Base-by-base conservation (phyloP, 257 asterid genomes). In the Cordia subcordata region DNA sequence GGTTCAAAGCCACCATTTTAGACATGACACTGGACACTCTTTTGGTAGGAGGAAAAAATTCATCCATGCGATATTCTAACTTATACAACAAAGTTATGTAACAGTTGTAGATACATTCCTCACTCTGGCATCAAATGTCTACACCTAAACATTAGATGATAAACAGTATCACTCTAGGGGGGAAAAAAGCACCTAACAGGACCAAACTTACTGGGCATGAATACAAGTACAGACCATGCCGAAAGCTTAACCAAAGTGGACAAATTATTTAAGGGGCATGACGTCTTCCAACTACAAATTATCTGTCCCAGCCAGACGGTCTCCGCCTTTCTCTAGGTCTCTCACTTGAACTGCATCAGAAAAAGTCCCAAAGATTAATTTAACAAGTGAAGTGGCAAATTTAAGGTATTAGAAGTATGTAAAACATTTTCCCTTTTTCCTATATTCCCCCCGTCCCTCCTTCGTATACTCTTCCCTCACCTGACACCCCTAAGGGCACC, bases 261-360 rank as follows among this genome's bases (percentile, higher is more conserved):
- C 44, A 40, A 68, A 35, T 42, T 27, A 6, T n/a, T 17, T 52
- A 49, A 17, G 22, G 13, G 20, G 22, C 8, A 49, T 49, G 19
- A n/a, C 3, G 3, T 49, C 19, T 40, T 47, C 27, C 22, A 60
- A 12, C 17, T 15, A 21, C 27, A 47, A 20, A 56, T 69, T 63
- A 92, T 47, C 87, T 85, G 73, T 92, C 99, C 99, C 99, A 88
- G 59, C 96, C 96, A 64, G 96, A 88, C 42, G 93, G 94, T 66
- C 94, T 82, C 74, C 96, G 77, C 67, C 96, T 88, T 68, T 88
- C 95, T 83, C 98, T 84, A 12, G 76, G 55, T 72, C 72, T 80
- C 55, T 86, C 95, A 70, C 85, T 82, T 66, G 79, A 77, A 61
- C 62, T 68, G 68, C 60, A 69, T 60, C 39, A 40, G 64, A 39